Conservation (phyloP, 78 protist genomes). For the Mantamonas sphyraenae region DNA sequence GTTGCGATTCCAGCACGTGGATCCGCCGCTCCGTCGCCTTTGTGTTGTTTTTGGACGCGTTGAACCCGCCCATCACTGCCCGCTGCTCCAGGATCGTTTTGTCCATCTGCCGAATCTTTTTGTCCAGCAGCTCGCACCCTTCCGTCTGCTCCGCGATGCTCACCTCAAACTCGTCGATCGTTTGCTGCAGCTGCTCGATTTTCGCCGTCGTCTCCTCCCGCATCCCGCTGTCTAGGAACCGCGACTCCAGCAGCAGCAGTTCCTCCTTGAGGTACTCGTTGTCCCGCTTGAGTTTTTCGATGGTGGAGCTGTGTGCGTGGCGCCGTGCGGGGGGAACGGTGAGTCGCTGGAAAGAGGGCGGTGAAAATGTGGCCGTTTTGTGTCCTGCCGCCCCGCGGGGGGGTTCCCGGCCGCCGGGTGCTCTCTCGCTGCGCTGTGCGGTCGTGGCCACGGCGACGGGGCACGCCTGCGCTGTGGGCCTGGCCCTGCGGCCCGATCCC, state of each 20-base stretch:
- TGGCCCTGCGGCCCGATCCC: no score
- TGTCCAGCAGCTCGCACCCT: no score
- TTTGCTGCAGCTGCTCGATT: not conserved
- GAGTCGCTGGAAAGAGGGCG: no score
- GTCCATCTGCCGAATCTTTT: not conserved
- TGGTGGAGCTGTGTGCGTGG: no score
- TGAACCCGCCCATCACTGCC: conserved; percentile 39
- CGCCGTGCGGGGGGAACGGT: no score
- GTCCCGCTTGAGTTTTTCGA: conserved; percentile 9
- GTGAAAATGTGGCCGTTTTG: no score
- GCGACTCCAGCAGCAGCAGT: not conserved
- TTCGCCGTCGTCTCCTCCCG: not conserved
- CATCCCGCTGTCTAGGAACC: not conserved
- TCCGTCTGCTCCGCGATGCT: no score
- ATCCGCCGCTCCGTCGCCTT: conserved; percentile 26
- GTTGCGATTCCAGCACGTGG: conserved; percentile 42
- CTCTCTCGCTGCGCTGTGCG: no score
- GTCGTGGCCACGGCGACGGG: no score
- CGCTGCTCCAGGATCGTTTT: conserved; percentile 14
- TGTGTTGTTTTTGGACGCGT: conserved; percentile 12
- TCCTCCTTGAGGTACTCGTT: conserved; percentile 7
- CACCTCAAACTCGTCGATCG: not conserved
- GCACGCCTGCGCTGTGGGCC: no score
- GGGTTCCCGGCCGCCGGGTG: no score
- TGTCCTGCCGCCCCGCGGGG: no score